Base-by-base conservation (phyloP, 177 flowering plant species). In the Vitis hybrid region DNA sequence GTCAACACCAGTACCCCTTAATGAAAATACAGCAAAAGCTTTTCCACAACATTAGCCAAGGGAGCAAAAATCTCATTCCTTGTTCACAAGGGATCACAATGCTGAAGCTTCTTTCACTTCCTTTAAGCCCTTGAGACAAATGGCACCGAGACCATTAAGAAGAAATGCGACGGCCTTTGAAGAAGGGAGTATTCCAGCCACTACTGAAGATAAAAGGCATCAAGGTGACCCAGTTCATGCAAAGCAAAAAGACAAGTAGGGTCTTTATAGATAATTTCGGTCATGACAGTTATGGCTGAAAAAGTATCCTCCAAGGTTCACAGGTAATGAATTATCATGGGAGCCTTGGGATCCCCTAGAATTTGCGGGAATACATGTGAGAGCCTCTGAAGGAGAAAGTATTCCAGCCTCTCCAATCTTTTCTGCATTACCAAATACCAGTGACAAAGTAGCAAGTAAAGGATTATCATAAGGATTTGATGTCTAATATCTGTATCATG, bases 241-340 rank as follows among this genome's bases (percentile, higher is more conserved):
- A 96, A 77, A 56, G 80, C 65, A 70, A 86, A 60, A 70, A 87
- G 90, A 76, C 95, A 93, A 4, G 98, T 96, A 2, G 98, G 99
- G 68, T 96, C 99, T 75, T 90, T 96, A 86, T 96, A 97, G 72
- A 96, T 92, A 50, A 91, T 91, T 73, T 96, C 98, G 82, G 90
- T 96, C 99, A 96, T 92, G 55, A 96, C 85, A 68, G 99, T 94
- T 66, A 93, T 98, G 70, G 97, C 97, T 56, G 97, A 85, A 73
- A 84, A 90, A 79, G 63, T 93, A 98, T 35, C 98, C 99, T 57
- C 99, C 98, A 87, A 96, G 75, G 54, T 93, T 88, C 55, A 80
- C 78, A 66, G 98, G 90, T 64, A 93, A 82, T 55, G 91, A 75
- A 76, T 71, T 87, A 62, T 95, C 95, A 50, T 82, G 84, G 17